These are phyloP conservation scores for Cyberlindnera japonica DNA, from an alignment of 805 yeast species.

Conservation along the genomic window DNA sequence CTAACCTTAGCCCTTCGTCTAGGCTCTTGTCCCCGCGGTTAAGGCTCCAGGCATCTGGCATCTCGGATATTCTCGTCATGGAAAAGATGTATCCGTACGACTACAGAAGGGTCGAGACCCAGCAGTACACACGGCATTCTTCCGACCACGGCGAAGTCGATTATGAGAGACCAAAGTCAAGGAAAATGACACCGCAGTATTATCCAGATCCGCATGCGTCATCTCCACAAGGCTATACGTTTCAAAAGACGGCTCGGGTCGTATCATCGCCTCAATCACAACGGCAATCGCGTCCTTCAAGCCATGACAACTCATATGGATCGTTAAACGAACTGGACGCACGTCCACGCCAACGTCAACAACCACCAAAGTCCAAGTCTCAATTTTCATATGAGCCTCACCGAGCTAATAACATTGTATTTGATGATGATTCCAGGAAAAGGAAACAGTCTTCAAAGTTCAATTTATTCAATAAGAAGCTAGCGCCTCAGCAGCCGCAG, in stretches of 20 bases:
- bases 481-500: not conserved
- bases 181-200: not conserved
- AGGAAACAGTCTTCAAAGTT: constrained; percentile 1
- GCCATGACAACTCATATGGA: not conserved
- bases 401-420: constrained; percentile 14
- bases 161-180: not conserved
- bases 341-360: not conserved
- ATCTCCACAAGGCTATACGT: not conserved
- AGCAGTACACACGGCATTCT: not conserved
- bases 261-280: not conserved
- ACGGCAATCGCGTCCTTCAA: not conserved
- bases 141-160: not conserved
- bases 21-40: not conserved
- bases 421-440: constrained; percentile 9
- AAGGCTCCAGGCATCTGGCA: not conserved
- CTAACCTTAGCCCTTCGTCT: no score
- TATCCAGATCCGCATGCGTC: not conserved
- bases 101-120: not conserved
- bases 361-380: not conserved
- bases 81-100: not conserved
- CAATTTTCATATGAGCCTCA: constrained; percentile 13
- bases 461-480: constrained; percentile 3
- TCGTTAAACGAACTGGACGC: not conserved
- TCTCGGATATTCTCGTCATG: constrained; percentile 1
- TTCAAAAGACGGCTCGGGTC: not conserved